Conservation (phyloP, 495 filamentous ascomycete species). For the Penicillium nucicola region DNA sequence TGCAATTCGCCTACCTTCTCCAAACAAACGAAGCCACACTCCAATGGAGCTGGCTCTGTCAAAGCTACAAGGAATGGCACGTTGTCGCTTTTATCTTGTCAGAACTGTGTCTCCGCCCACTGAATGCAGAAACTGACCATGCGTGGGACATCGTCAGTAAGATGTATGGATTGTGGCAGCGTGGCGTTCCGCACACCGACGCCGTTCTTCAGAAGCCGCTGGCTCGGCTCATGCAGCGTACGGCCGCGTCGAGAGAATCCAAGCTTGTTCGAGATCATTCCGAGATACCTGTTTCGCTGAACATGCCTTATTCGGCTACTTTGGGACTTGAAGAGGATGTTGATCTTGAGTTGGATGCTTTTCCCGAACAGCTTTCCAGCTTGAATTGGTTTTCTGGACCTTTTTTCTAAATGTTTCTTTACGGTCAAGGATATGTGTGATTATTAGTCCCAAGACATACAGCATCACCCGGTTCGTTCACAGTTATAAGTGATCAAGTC, state of each 20-base stretch:
- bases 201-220: conserved; percentile 64
- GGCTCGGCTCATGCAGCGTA: conserved; percentile 35
- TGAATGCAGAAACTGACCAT: conserved; percentile 58
- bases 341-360: neutral
- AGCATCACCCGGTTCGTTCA: too few relatives aligned
- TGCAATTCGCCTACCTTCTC: conserved; percentile 63
- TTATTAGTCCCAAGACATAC: too few relatives aligned
- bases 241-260: neutral
- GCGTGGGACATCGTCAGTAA: conserved; percentile 68
- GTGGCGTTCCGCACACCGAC: conserved; percentile 41
- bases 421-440: too few relatives aligned
- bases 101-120: conserved; percentile 63
- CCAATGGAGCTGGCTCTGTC: conserved; percentile 75
- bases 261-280: neutral
- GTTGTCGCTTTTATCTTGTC: conserved; percentile 66
- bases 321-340: neutral
- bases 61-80: conserved; percentile 75
- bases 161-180: conserved; percentile 48
- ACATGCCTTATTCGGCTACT: neutral
- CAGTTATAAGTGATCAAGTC: too few relatives aligned
- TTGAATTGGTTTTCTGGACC: neutral
- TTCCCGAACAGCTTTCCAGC: neutral
- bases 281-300: neutral
- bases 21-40: conserved; percentile 56
- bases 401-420: neutral